phyloP scores from a whole-genome alignment of 176 grass and related monocot genomes.

The Miscanthus lutarioriparius region DNA sequence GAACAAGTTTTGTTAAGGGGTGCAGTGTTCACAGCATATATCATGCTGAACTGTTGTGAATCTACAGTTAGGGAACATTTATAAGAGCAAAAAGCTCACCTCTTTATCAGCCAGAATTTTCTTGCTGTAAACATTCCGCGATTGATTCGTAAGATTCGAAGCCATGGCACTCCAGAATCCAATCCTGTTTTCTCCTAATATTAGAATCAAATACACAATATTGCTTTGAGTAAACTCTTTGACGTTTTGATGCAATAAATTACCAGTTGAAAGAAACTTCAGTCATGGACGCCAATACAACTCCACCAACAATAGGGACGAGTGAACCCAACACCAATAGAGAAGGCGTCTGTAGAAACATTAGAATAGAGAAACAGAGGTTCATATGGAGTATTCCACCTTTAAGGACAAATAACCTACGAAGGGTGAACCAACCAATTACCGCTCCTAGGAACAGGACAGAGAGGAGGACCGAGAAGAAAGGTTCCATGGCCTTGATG shows the following conservation, averaged over 20 bases:
- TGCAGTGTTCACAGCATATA: not conserved
- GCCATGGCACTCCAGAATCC: conserved; percentile 98
- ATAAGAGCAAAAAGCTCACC: conserved; percentile 32
- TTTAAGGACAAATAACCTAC: not conserved
- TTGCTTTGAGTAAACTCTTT: conserved; percentile 17
- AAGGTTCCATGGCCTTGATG: conserved; percentile 94
- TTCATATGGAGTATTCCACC: not conserved
- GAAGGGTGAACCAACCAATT: not conserved
- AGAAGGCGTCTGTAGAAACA: conserved; percentile 65
- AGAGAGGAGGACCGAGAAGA: conserved; percentile 90
- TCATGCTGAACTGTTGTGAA: not conserved
- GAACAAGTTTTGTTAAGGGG: not conserved
- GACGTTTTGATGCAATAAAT: not conserved
- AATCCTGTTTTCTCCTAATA: conserved; percentile 50
- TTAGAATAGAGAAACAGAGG: not conserved
- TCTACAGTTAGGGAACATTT: not conserved
- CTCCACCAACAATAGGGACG: conserved; percentile 81
- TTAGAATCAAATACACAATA: conserved; percentile 1
- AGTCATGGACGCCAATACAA: conserved; percentile 83
- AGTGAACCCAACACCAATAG: conserved; percentile 56
- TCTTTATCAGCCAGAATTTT: conserved; percentile 81
- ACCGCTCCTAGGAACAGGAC: conserved; percentile 77
- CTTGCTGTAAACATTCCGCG: conserved; percentile 90
- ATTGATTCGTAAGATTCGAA: conserved; percentile 89
- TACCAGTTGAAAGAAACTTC: conserved; percentile 99